A percentile compares a stretch with the other conserved stretches of the same genome.
These are phyloP conservation scores for Bruguiera gymnorhiza DNA, from an alignment of 345 rosid genomes.

Conservation along the genomic window DNA sequence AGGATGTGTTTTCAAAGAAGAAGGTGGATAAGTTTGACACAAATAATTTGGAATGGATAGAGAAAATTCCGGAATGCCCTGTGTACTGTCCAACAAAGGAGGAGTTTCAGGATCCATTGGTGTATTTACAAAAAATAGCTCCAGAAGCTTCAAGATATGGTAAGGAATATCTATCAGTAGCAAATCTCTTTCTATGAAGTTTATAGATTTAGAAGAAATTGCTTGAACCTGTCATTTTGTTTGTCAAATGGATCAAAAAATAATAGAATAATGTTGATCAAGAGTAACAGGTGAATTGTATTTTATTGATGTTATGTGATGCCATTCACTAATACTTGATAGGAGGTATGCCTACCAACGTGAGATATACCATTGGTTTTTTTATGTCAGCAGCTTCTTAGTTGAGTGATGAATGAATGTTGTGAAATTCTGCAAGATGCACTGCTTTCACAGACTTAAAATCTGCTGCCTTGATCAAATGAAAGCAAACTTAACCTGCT, in stretches of 20 bases:
- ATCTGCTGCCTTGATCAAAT: too few species aligned
- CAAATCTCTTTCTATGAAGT: background rate
- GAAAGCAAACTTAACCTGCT: background rate
- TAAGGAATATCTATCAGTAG: conserved; percentile 23
- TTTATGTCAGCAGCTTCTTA: too few species aligned
- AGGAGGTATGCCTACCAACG: too few species aligned
- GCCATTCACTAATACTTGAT: too few species aligned
- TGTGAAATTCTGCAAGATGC: too few species aligned
- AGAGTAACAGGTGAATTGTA: too few species aligned
- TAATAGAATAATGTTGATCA: too few species aligned
- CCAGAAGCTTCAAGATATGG: conserved; percentile 96
- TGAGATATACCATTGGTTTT: too few species aligned
- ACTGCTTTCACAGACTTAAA: too few species aligned
- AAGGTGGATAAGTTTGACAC: conserved; percentile 72
- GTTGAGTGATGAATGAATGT: too few species aligned
- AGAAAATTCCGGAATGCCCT: conserved; percentile 88
- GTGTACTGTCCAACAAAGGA: conserved; percentile 88
- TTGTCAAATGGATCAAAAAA: background rate
- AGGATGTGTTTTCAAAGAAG: conserved; percentile 48
- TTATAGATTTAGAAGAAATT: background rate
- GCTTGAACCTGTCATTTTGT: background rate
- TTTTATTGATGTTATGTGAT: too few species aligned
- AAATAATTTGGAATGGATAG: conserved; percentile 80
- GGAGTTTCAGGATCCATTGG: conserved; percentile 95
- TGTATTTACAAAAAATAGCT: conserved; percentile 82